These are phyloP conservation scores for Kurtzmaniella fragi DNA, from an alignment of 805 yeast species.

Conservation along the genomic window DNA sequence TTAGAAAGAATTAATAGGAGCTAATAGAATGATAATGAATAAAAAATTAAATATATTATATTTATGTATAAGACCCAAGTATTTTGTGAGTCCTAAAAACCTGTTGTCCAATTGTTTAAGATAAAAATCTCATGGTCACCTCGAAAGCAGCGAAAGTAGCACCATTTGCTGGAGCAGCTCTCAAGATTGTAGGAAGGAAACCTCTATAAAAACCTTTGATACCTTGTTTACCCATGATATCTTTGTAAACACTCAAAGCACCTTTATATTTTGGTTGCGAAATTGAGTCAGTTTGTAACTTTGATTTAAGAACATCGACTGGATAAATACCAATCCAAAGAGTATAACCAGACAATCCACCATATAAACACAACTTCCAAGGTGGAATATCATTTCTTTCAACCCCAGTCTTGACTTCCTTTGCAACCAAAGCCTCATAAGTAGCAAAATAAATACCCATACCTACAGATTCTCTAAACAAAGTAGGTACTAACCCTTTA, in stretches of 20 bases:
- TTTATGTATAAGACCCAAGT: no score
- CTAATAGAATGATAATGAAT: not conserved
- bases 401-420: constrained; percentile 47
- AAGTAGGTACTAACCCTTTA: constrained; percentile 80
- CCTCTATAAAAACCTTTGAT: constrained; percentile 82
- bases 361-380: constrained; percentile 79
- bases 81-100: no score
- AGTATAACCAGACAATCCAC: constrained; percentile 87
- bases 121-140: constrained; percentile 67
- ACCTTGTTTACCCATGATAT: constrained; percentile 57
- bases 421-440: constrained; percentile 80
- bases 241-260: constrained; percentile 53
- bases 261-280: constrained; percentile 54
- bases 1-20: no score
- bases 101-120: constrained; percentile 11
- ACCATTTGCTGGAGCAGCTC: constrained; percentile 98
- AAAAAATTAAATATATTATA: not conserved
- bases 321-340: constrained; percentile 88
- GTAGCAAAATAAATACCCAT: constrained; percentile 85
- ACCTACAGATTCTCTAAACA: constrained; percentile 81
- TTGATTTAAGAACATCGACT: constrained; percentile 85
- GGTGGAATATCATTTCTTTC: constrained; percentile 76
- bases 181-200: constrained; percentile 81
- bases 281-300: constrained; percentile 65
- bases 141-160: constrained; percentile 95